Conservation (phyloP, 202 grass and related monocot species). For the Dendrocalamus latiflorus region DNA sequence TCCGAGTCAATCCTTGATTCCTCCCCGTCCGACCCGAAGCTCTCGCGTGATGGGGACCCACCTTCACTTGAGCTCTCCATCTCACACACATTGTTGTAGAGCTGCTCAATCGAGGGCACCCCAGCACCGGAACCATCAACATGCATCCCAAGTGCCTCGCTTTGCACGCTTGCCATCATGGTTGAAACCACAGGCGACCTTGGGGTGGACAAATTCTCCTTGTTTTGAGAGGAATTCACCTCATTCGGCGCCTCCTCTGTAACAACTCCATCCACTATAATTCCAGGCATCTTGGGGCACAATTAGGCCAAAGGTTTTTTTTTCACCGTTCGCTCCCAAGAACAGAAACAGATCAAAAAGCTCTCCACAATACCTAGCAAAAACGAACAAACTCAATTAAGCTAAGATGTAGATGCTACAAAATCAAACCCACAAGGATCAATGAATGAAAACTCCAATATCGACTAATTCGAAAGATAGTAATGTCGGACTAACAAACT, state of each 20-base stretch:
- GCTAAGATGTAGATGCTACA: background rate
- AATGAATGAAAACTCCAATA: slow-evolving; percentile 3
- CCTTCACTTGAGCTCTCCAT: too few species aligned
- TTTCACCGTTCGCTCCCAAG: background rate
- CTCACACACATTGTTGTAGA: slow-evolving; percentile 97
- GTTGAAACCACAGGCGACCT: slow-evolving; percentile 45
- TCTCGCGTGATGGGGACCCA: slow-evolving; percentile 61
- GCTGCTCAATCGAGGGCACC: slow-evolving; percentile 84
- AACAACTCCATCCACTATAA: slow-evolving; percentile 53
- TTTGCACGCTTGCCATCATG: slow-evolving; percentile 44
- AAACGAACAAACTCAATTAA: slow-evolving; percentile 5
- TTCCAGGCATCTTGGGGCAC: slow-evolving; percentile 67
- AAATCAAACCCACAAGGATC: background rate
- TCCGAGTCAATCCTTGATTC: slow-evolving; percentile 95
- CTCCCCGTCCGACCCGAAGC: slow-evolving; percentile 77
- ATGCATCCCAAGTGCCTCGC: slow-evolving; percentile 49
- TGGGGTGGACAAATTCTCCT: slow-evolving; percentile 47
- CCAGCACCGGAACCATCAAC: slow-evolving; percentile 30
- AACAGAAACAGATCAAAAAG: background rate
- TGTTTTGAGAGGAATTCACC: slow-evolving; percentile 48
- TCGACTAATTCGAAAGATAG: too few species aligned
- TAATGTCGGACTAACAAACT: too few species aligned
- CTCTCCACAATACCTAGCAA: slow-evolving; percentile 13
- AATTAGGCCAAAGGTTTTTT: background rate
- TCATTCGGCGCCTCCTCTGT: slow-evolving; percentile 44